Evolutionary conservation across 257 asterid species (phyloP), one percentile per base, ranked within the genome.

Genomic region (Knoxia roxburghii): DNA sequence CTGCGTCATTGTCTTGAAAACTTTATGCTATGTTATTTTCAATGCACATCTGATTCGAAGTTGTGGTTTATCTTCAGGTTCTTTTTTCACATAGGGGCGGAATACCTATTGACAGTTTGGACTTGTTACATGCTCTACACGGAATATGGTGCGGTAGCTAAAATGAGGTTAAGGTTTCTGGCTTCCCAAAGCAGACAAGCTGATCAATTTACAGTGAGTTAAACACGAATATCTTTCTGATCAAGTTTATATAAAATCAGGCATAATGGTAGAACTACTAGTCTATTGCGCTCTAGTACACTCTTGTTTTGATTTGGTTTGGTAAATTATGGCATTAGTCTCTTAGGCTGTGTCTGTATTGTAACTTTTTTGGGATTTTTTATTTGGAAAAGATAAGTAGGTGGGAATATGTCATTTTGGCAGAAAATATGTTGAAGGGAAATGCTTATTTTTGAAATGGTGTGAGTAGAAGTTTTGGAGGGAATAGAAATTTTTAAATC

Each of bases 201-300:
- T n/a, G 99, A 89, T 76, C 99, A 94, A 61, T 94, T 89, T 81
- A 89, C 96, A 64, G 98, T 91, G 72, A 80, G 98, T 87, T 69
- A 18, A 68, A 40, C 61, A 65, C 58, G 61, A 55, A 49, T 64
- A 54, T 37, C 49, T 53, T 45, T 24, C 15, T 43, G 43, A 39
- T 18, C 32, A 35, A 35, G n/a, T 33, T 39, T 37, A 48, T 5
- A 49, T 12, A 18, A 64, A 5, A 48, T 48, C 23, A 7, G 27
- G 18, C 32, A 35, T 45, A 32, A 60, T 20, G 56, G 27, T 48
- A 15, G 53, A 48, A 26, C 5, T 54, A 29, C 14, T 30, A 17
- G 23, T 54, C 61, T 54, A 9, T 11, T 54, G 60, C 30, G 9
- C 45, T 59, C 8, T 27, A 21, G 21, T 27, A 13, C 13, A 10